Conservation (phyloP, 2,329 filamentous ascomycete genomes). For the Colletotrichum orchidophilum region DNA sequence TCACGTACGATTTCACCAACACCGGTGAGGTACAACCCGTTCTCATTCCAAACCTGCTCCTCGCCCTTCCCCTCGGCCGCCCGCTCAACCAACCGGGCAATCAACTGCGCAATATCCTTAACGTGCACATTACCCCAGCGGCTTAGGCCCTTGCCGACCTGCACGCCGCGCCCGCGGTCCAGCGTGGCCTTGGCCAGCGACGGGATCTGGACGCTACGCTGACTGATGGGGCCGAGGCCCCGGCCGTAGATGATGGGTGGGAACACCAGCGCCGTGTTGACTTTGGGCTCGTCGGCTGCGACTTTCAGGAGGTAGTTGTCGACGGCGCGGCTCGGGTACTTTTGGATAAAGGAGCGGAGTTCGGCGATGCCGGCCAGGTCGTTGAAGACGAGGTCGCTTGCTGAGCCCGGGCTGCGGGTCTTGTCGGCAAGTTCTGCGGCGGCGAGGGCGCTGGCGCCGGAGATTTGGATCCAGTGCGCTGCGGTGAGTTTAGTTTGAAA, state of each 20-base stretch:
- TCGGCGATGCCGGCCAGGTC: conserved; percentile 44
- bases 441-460: conserved; percentile 47
- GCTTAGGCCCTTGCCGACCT: conserved; percentile 45
- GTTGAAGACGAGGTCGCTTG: conserved; percentile 43
- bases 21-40: conserved; percentile 49
- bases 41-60: conserved; percentile 45
- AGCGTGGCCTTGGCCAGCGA: conserved; percentile 46
- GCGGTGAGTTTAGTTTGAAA: background rate
- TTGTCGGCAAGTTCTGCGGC: conserved; percentile 44
- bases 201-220: conserved; percentile 53
- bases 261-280: conserved; percentile 47
- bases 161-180: conserved; percentile 42
- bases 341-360: conserved; percentile 40
- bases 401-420: conserved; percentile 42
- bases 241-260: conserved; percentile 51
- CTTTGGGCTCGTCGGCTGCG: conserved; percentile 36
- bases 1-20: conserved; percentile 41
- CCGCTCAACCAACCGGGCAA: conserved; percentile 42
- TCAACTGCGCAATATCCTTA: conserved; percentile 43
- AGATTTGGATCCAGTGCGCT: conserved; percentile 46
- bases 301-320: conserved; percentile 49
- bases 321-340: conserved; percentile 42
- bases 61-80: conserved; percentile 36
- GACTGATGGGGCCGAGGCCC: conserved; percentile 49
- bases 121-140: conserved; percentile 50